These are phyloP conservation scores for Malus hybrid DNA, from an alignment of 331 rosid genomes.

Conservation along the genomic window DNA sequence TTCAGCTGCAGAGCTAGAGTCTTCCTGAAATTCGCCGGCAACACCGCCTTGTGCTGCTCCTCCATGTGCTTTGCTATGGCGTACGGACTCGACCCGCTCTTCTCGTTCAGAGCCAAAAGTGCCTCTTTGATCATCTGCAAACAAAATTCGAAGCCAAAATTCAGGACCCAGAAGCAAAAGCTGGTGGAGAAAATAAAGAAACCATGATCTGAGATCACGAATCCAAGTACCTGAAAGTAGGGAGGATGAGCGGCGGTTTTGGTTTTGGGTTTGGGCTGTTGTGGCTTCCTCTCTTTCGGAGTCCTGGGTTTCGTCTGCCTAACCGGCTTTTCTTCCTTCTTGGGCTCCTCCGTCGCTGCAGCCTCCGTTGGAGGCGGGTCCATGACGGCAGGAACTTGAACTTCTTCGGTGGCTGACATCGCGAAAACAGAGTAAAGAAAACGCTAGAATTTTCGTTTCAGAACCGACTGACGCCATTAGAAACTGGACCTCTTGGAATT, in stretches of 20 bases:
- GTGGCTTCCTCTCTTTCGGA: conserved; percentile 50
- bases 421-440: neutral
- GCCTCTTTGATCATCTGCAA: conserved; percentile 84
- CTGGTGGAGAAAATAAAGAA: neutral
- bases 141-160: neutral
- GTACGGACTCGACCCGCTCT: conserved; percentile 72
- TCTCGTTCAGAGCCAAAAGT: conserved; percentile 53
- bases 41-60: conserved; percentile 61
- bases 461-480: neutral
- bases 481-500: neutral
- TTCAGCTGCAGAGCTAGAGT: conserved; percentile 61
- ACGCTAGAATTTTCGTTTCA: neutral
- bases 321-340: conserved; percentile 21
- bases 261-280: conserved; percentile 28
- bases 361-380: conserved; percentile 20
- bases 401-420: conserved; percentile 47
- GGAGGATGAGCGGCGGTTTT: conserved; percentile 77
- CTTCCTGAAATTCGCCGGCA: conserved; percentile 73
- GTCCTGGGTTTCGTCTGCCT: conserved; percentile 49
- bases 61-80: conserved; percentile 91
- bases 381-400: conserved; percentile 5
- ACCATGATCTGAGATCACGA: neutral
- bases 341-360: conserved; percentile 25
- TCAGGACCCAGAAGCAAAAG: neutral
- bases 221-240: conserved; percentile 53